Conservation (phyloP, 495 filamentous ascomycete genomes). For the Aspergillus leporis region DNA sequence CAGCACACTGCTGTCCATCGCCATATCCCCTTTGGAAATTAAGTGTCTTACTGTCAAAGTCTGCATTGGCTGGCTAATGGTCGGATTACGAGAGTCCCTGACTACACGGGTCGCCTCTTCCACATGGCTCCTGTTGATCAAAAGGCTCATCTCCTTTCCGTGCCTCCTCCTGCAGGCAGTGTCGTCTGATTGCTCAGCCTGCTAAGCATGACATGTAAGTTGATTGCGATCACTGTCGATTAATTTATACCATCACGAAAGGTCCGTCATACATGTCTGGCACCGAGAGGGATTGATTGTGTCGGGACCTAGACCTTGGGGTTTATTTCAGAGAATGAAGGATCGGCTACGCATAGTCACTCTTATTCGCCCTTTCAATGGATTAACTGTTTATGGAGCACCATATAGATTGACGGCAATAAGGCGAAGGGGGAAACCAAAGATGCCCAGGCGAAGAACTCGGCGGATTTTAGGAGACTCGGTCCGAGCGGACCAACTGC, state of each 20-base stretch:
- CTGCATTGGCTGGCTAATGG: not conserved
- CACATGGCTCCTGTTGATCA: not conserved
- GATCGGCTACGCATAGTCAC: not conserved
- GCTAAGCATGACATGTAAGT: not conserved
- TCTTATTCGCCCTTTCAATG: not conserved
- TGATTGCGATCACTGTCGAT: not conserved
- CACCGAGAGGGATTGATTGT: constrained; percentile 1
- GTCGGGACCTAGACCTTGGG: not conserved
- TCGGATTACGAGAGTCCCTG: not conserved
- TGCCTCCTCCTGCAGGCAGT: not conserved
- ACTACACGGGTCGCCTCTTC: not conserved
- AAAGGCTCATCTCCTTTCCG: not conserved
- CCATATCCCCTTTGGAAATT: not conserved
- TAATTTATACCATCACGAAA: not conserved
- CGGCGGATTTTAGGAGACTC: not conserved
- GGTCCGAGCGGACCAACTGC: not conserved
- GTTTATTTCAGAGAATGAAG: not conserved
- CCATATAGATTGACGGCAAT: too few relatives aligned
- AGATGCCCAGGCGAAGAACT: not conserved
- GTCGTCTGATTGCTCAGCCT: not conserved
- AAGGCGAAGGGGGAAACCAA: not conserved
- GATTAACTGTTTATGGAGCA: too few relatives aligned
- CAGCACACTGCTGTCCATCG: not conserved
- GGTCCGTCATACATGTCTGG: not conserved
- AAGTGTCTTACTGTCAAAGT: not conserved